phyloP scores from a whole-genome alignment of 768 basidiomycete genomes.

The Suillus americanus region DNA sequence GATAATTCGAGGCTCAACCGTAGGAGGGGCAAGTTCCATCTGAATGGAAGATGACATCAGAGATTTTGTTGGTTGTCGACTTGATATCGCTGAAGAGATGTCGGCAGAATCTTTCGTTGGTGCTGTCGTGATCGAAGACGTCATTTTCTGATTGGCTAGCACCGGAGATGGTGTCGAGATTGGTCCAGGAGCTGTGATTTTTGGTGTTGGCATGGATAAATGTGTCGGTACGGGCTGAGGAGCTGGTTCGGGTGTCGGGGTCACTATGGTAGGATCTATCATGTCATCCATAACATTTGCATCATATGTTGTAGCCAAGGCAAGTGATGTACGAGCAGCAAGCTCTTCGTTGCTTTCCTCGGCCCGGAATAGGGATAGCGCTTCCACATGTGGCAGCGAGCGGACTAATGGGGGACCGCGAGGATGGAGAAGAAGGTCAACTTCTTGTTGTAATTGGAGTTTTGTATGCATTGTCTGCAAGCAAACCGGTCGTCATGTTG shows the following conservation, averaged over 20 bases:
- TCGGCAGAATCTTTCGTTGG: slow-evolving; percentile 3
- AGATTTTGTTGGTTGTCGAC: neutral
- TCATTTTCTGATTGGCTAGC: neutral
- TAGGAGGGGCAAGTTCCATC: neutral
- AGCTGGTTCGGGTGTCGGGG: neutral
- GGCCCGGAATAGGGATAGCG: slow-evolving; percentile 55
- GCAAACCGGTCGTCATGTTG: slow-evolving; percentile 1
- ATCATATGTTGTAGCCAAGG: slow-evolving; percentile 28
- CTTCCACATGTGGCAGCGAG: slow-evolving; percentile 61
- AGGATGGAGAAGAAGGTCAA: slow-evolving; percentile 75
- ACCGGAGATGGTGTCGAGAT: neutral
- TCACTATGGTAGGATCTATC: slow-evolving; percentile 1
- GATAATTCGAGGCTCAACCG: neutral
- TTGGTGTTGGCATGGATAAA: slow-evolving; percentile 4
- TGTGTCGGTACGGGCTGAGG: slow-evolving; percentile 4
- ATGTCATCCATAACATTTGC: neutral
- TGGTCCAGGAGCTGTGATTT: neutral
- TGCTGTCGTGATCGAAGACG: neutral
- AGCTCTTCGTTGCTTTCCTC: slow-evolving; percentile 69
- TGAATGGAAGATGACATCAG: slow-evolving; percentile 1
- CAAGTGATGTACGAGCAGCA: slow-evolving; percentile 42
- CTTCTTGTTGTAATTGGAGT: slow-evolving; percentile 30
- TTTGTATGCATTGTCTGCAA: slow-evolving; percentile 17
- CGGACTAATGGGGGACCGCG: slow-evolving; percentile 76
- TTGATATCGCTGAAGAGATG: neutral